Evolutionary conservation across 768 basidiomycete genomes (phyloP).

Genomic region (Pulveroboletus sp.): DNA sequence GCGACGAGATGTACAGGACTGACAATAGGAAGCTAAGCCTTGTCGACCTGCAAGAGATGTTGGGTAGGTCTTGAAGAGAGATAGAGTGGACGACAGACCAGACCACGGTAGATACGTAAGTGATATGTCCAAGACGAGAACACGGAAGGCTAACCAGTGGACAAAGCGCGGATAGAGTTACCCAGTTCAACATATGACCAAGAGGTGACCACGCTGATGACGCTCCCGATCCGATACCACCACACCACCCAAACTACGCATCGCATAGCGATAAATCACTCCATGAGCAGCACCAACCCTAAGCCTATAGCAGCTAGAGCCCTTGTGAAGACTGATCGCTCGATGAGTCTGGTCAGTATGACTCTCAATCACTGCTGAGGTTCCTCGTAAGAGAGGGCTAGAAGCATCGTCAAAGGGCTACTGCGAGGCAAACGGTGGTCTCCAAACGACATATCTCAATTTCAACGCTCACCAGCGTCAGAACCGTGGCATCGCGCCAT

Average conservation of each 20-base stretch:
- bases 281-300: not conserved
- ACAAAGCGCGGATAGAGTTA: not conserved
- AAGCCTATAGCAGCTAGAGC: conserved; percentile 3
- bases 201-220: conserved; percentile 1
- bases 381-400: not conserved
- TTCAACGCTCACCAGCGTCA: not conserved
- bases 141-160: not conserved
- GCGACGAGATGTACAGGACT: conserved; percentile 7
- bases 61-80: not conserved
- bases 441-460: not conserved
- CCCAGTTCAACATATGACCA: conserved; percentile 2
- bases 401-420: not conserved
- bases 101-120: conserved; percentile 9
- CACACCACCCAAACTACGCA: conserved; percentile 10
- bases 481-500: conserved; percentile 2
- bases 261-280: not conserved
- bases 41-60: conserved; percentile 4
- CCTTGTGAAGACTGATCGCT: conserved; percentile 8
- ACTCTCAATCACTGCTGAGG: conserved; percentile 12
- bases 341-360: not conserved
- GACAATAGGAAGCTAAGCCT: conserved; percentile 15
- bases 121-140: conserved; percentile 8
- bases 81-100: conserved; percentile 7
- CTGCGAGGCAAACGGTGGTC: not conserved
- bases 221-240: not conserved